These are phyloP conservation scores for Cystofilobasidium macerans DNA, from an alignment of 768 basidiomycete genomes.

Conservation along the genomic window DNA sequence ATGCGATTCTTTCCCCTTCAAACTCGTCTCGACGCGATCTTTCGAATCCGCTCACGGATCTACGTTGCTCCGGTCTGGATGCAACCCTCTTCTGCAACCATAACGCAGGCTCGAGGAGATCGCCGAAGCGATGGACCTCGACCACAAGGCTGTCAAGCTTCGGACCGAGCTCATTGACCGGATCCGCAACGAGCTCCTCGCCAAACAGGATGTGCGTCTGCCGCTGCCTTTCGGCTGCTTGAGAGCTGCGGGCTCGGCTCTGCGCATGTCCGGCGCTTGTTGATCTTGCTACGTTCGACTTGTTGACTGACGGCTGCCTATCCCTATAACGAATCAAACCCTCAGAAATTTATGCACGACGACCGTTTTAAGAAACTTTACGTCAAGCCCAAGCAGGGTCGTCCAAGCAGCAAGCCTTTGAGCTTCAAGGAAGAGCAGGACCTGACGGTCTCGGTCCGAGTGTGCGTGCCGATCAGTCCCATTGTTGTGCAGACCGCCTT, in stretches of 20 bases:
- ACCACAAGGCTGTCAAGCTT: neutral
- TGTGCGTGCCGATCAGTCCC: neutral
- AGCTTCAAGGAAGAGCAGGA: neutral
- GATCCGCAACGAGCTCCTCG: neutral
- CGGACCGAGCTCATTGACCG: constrained; percentile 1
- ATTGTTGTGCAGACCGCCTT: too few species aligned
- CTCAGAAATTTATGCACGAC: neutral
- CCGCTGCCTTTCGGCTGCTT: neutral
- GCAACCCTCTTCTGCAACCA: too few species aligned
- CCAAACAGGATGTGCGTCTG: neutral
- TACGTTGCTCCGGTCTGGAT: too few species aligned
- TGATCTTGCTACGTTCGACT: neutral
- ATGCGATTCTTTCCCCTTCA: too few species aligned
- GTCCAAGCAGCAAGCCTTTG: neutral
- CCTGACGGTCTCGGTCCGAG: neutral
- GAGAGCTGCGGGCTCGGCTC: neutral
- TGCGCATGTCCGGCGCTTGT: too few species aligned
- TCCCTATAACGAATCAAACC: neutral
- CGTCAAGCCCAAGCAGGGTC: neutral
- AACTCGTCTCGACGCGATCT: too few species aligned
- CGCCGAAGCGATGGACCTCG: neutral
- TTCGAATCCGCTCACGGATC: too few species aligned
- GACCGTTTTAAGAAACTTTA: constrained; percentile 1
- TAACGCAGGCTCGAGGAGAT: constrained; percentile 18
- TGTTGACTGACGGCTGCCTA: too few species aligned